These are phyloP conservation scores for Aspergillus spinulosporus DNA, from an alignment of 2,329 filamentous ascomycete species.

Conservation along the genomic window DNA sequence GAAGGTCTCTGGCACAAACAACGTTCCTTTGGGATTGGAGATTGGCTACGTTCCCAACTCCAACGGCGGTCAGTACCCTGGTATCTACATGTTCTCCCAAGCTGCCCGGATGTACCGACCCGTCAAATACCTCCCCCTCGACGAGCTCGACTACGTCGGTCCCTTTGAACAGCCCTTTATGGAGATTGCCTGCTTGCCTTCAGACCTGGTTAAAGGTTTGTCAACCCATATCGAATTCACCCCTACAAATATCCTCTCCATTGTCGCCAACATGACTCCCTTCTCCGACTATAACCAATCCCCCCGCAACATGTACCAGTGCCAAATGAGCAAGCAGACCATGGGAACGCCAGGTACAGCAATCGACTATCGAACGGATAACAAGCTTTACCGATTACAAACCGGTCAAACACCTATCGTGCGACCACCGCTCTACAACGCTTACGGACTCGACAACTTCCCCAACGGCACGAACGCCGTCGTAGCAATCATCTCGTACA, in stretches of 20 bases:
- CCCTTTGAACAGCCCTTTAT: constrained; percentile 97
- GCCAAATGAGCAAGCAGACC: constrained; percentile 98
- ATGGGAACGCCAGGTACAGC: constrained; percentile 96
- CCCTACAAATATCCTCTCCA: constrained; percentile 95
- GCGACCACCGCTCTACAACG: constrained; percentile 86
- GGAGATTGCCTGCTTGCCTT: constrained; percentile 90
- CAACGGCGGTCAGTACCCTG: constrained; percentile 90
- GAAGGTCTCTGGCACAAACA: constrained; percentile 86
- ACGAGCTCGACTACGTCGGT: constrained; percentile 83
- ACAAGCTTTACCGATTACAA: constrained; percentile 93
- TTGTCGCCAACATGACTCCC: constrained; percentile 96
- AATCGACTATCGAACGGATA: constrained; percentile 84
- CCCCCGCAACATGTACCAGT: constrained; percentile 98
- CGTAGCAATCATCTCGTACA: constrained; percentile 97
- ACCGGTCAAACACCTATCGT: constrained; percentile 96
- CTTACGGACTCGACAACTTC: constrained; percentile 96
- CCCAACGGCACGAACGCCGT: constrained; percentile 94
- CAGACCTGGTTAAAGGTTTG: constrained; percentile 82
- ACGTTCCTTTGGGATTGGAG: constrained; percentile 80
- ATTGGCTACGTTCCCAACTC: constrained; percentile 89
- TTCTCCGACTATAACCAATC: constrained; percentile 99
- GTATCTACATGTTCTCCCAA: constrained; percentile 88
- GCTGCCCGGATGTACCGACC: constrained; percentile 85
- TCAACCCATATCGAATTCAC: constrained; percentile 93
- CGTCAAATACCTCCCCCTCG: constrained; percentile 85